Percentiles rank a stretch among this genome's conserved stretches.
These are phyloP conservation scores for Tylopilus sp. DNA, from an alignment of 1,284 basidiomycete genomes.

Conservation along the genomic window DNA sequence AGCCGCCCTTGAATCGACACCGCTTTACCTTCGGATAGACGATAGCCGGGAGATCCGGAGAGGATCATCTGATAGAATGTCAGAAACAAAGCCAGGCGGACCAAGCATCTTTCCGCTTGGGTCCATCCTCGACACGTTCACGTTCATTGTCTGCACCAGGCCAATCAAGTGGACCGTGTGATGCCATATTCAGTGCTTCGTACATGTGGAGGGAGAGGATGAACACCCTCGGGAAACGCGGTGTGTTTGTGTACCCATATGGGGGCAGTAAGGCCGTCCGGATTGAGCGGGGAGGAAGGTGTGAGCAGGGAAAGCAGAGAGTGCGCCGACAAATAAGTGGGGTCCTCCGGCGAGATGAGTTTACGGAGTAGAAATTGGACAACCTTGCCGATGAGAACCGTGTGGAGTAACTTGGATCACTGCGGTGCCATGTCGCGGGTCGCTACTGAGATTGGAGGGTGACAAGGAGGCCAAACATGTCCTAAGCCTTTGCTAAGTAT, in stretches of 20 bases:
- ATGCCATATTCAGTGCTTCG: constrained; percentile 62
- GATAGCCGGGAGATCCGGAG: constrained; percentile 84
- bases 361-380: constrained; percentile 91
- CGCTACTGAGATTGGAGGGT: constrained; percentile 71
- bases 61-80: constrained; percentile 74
- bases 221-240: constrained; percentile 91
- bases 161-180: constrained; percentile 64
- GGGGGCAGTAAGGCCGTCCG: constrained; percentile 96
- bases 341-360: constrained; percentile 67
- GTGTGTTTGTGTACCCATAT: constrained; percentile 98
- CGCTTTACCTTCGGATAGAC: constrained; percentile 87
- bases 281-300: constrained; percentile 88
- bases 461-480: no score
- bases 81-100: neutral
- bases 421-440: constrained; percentile 72
- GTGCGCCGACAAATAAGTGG: constrained; percentile 65
- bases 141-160: constrained; percentile 63
- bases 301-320: constrained; percentile 94
- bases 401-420: constrained; percentile 80
- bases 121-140: constrained; percentile 75
- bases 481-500: constrained; percentile 54
- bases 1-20: constrained; percentile 90
- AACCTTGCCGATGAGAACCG: constrained; percentile 83
- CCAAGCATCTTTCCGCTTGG: constrained; percentile 61
- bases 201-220: constrained; percentile 89